Evolutionary conservation across 495 filamentous ascomycete species (phyloP).

Genomic region (Halenospora varia): DNA sequence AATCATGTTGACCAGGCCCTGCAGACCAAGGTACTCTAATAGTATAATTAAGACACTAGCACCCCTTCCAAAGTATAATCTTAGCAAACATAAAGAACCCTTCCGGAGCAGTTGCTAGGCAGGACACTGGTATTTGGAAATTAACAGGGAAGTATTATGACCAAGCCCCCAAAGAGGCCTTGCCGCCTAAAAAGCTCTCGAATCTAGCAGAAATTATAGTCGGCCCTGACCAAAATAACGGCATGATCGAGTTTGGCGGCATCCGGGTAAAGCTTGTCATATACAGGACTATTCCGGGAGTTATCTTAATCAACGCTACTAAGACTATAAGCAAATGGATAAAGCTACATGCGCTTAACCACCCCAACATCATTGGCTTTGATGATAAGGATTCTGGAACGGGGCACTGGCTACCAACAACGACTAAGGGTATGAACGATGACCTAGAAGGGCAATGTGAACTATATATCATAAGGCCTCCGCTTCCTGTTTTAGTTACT

Average conservation of each 20-base stretch:
- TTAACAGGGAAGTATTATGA: neutral
- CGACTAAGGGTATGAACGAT: neutral
- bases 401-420: conserved; percentile 14
- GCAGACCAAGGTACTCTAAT: conserved; percentile 3
- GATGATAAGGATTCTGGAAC: conserved; percentile 10
- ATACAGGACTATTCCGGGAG: conserved; percentile 15
- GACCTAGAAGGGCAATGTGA: conserved; percentile 10
- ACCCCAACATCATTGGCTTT: conserved; percentile 13
- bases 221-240: neutral
- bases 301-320: conserved; percentile 9
- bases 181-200: too few species aligned
- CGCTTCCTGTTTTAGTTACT: conserved; percentile 10
- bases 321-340: conserved; percentile 19
- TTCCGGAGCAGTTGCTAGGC: neutral
- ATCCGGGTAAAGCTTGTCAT: conserved; percentile 17
- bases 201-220: neutral
- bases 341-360: conserved; percentile 14
- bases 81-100: neutral
- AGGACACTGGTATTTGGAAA: neutral
- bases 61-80: conserved; percentile 4
- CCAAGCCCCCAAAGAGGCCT: too few species aligned
- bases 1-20: conserved; percentile 2
- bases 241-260: conserved; percentile 11
- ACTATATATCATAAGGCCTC: conserved; percentile 14
- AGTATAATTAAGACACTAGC: conserved; percentile 2